Percentiles rank a stretch among this genome's conserved stretches.
phyloP scores from a whole-genome alignment of 176 grass and related monocot genomes.

The Eragrostis nindensis region DNA sequence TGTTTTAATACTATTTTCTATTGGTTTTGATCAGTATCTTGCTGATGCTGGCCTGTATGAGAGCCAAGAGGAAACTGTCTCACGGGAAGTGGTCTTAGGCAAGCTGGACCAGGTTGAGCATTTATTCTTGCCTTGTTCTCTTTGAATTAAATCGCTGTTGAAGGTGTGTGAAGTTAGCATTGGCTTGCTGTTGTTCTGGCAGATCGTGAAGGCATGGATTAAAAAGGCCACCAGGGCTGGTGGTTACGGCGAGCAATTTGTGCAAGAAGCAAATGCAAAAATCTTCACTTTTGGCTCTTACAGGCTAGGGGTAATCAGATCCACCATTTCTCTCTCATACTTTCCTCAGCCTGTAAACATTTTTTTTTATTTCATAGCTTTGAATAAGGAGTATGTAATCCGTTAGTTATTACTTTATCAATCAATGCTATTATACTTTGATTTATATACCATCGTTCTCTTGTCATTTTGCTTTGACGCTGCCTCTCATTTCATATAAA shows the following conservation, averaged over 20 bases:
- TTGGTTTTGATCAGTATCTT: constrained; percentile 65
- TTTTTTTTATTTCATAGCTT: no score
- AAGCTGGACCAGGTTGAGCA: constrained; percentile 83
- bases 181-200: not conserved
- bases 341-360: no score
- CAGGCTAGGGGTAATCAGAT: constrained; percentile 76
- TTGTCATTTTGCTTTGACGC: no score
- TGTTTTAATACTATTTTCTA: not conserved
- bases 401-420: no score
- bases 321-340: not conserved
- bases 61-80: constrained; percentile 72
- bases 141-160: no score
- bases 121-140: not conserved
- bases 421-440: no score
- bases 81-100: constrained; percentile 89
- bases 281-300: constrained; percentile 99
- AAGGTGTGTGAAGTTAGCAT: no score
- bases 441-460: no score
- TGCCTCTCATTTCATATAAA: no score
- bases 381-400: no score
- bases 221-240: constrained; percentile 75
- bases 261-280: constrained; percentile 93
- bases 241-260: constrained; percentile 91
- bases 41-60: constrained; percentile 72
- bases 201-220: constrained; percentile 93